phyloP scores from a whole-genome alignment of 2,329 filamentous ascomycete genomes.

The Fonsecaea pedrosoi region DNA sequence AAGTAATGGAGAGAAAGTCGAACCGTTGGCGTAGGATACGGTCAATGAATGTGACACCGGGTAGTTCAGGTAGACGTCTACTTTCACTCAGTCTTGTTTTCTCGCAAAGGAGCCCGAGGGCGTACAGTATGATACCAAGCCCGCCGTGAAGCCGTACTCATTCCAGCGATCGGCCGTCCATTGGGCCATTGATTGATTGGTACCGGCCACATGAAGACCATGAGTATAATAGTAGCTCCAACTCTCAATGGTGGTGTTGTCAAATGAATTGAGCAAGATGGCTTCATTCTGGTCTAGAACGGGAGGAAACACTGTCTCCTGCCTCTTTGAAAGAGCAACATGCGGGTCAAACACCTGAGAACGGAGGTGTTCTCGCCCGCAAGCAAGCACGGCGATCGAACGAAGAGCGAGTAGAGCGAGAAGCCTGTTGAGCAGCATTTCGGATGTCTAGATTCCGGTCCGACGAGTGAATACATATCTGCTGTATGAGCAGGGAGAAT shows the following conservation, averaged over 20 bases:
- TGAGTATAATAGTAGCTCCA: slow-evolving; percentile 45
- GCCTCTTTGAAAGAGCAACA: slow-evolving; percentile 37
- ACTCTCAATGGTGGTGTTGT: slow-evolving; percentile 40
- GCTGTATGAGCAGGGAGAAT: neutral
- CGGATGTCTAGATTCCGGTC: neutral
- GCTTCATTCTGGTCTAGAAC: slow-evolving; percentile 41
- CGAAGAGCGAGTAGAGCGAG: slow-evolving; percentile 33
- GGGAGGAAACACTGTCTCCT: slow-evolving; percentile 39
- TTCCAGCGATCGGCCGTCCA: slow-evolving; percentile 45
- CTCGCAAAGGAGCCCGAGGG: neutral
- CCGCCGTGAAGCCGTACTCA: slow-evolving; percentile 40
- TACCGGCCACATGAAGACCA: slow-evolving; percentile 44
- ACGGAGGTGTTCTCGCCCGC: slow-evolving; percentile 18
- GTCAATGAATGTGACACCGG: slow-evolving; percentile 42
- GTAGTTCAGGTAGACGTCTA: slow-evolving; percentile 42
- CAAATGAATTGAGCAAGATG: slow-evolving; percentile 42
- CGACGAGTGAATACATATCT: neutral
- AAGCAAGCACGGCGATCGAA: slow-evolving; percentile 32
- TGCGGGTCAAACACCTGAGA: slow-evolving; percentile 24
- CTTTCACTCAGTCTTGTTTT: slow-evolving; percentile 7
- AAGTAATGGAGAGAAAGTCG: slow-evolving; percentile 35
- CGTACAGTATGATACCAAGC: slow-evolving; percentile 40
- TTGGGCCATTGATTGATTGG: slow-evolving; percentile 43
- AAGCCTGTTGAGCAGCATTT: slow-evolving; percentile 19
- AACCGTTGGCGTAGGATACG: slow-evolving; percentile 38